These are phyloP conservation scores for Paraglomus occultum DNA, from an alignment of 192 early-diverging fungal species.

Conservation along the genomic window DNA sequence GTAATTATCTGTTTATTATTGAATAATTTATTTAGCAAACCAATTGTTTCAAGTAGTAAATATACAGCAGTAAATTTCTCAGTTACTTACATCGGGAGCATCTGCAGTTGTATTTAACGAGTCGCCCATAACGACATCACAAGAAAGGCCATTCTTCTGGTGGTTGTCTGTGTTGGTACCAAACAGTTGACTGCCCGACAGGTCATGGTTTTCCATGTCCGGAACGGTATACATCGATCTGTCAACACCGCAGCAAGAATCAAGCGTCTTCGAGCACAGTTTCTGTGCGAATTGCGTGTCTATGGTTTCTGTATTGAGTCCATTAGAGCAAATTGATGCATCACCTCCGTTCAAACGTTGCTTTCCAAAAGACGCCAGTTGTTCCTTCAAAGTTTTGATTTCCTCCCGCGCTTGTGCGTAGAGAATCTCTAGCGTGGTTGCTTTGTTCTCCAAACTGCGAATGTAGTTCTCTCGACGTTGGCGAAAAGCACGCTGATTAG, in stretches of 20 bases:
- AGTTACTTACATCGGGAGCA: neutral
- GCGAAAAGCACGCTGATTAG: conserved; percentile 24
- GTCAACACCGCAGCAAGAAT: too few relatives aligned
- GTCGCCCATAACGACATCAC: conserved; percentile 2
- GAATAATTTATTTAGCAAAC: too few relatives aligned
- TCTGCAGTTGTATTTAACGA: neutral
- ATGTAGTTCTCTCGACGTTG: conserved; percentile 12
- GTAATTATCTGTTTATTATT: too few relatives aligned
- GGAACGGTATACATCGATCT: too few relatives aligned
- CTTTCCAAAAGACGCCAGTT: conserved; percentile 1
- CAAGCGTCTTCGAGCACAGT: too few relatives aligned
- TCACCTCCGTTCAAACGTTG: neutral
- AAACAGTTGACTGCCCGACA: too few relatives aligned
- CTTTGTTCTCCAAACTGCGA: conserved; percentile 5
- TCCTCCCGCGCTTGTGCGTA: neutral
- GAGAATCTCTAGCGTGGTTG: neutral
- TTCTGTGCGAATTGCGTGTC: neutral
- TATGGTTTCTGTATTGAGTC: neutral
- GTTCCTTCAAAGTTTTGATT: conserved; percentile 19
- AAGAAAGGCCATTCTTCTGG: neutral
- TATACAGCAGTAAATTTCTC: neutral
- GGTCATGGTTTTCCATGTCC: neutral
- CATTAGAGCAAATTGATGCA: neutral
- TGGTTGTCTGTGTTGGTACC: too few relatives aligned
- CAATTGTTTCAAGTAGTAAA: too few relatives aligned